Evolutionary conservation across 768 basidiomycete genomes (phyloP).

Genomic region (Xerocomellus chrysenteron): DNA sequence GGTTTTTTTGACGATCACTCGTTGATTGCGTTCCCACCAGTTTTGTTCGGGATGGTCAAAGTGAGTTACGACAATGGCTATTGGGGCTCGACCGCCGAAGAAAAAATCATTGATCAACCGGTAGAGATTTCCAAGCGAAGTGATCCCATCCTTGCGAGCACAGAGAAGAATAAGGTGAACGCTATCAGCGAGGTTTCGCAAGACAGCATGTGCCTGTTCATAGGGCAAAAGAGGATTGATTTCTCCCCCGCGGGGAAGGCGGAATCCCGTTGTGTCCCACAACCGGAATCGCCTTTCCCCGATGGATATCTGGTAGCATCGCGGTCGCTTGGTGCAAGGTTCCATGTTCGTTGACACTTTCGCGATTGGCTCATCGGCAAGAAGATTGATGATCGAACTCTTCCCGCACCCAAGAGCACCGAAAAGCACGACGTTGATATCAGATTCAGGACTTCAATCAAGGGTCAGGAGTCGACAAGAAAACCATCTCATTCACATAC

Average conservation of each 20-base stretch:
- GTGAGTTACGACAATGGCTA: conserved; percentile 35
- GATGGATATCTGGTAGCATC: neutral
- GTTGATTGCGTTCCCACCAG: conserved; percentile 36
- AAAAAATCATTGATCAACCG: conserved; percentile 33
- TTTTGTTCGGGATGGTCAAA: conserved; percentile 25
- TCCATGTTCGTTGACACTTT: conserved; percentile 19
- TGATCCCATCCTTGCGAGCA: conserved; percentile 31
- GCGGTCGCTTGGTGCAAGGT: conserved; percentile 32
- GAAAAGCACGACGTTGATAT: conserved; percentile 15
- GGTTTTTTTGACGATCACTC: conserved; percentile 4
- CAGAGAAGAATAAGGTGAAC: conserved; percentile 38
- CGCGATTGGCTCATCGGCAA: conserved; percentile 21
- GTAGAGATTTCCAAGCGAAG: conserved; percentile 31
- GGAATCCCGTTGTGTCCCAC: conserved; percentile 29
- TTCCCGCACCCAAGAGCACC: conserved; percentile 18
- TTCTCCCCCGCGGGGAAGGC: neutral
- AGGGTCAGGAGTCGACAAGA: neutral
- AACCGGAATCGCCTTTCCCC: conserved; percentile 10
- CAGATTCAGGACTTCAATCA: neutral
- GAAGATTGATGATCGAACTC: conserved; percentile 21
- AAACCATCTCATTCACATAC: neutral
- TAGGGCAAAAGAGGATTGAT: conserved; percentile 8
- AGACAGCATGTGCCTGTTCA: conserved; percentile 22
- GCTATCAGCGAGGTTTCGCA: conserved; percentile 28
- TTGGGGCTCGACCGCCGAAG: conserved; percentile 33